phyloP scores from a whole-genome alignment of 352 stramenopile species.

The Globisporangium middletonii region DNA sequence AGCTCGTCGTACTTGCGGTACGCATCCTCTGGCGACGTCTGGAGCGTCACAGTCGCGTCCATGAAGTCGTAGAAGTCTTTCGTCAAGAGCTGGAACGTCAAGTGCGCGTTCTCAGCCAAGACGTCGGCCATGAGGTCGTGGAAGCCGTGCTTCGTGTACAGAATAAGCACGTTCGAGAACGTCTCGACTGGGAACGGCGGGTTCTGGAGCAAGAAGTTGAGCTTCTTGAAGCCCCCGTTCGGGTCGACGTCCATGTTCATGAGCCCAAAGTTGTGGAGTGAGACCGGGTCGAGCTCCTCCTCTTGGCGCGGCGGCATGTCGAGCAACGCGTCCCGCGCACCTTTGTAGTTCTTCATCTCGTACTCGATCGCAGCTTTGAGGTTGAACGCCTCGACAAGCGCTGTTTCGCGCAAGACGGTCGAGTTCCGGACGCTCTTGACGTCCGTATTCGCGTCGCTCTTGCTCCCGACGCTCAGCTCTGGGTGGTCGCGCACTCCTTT shows the following conservation, averaged over 20 bases:
- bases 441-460: conserved; percentile 84
- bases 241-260: conserved; percentile 94
- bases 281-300: conserved; percentile 92
- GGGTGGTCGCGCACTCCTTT: conserved; percentile 88
- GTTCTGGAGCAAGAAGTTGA: conserved; percentile 94
- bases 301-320: conserved; percentile 91
- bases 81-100: conserved; percentile 92
- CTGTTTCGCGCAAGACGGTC: conserved; percentile 88
- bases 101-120: conserved; percentile 92
- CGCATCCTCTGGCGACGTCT: conserved; percentile 93
- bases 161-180: conserved; percentile 92
- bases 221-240: conserved; percentile 91
- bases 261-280: conserved; percentile 87
- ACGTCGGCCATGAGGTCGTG: conserved; percentile 94
- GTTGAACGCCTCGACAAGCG: conserved; percentile 93
- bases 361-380: conserved; percentile 95
- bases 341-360: conserved; percentile 91
- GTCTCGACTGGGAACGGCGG: conserved; percentile 93
- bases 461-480: conserved; percentile 91
- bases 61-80: conserved; percentile 95
- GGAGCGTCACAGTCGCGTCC: conserved; percentile 91
- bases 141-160: conserved; percentile 95
- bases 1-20: conserved; percentile 92
- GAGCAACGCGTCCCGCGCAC: conserved; percentile 75
- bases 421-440: conserved; percentile 91